A percentile compares a stretch with the other conserved stretches of the same genome.
phyloP scores from a whole-genome alignment of 1,284 basidiomycete genomes.

The Cryptococcus wingfieldii region DNA sequence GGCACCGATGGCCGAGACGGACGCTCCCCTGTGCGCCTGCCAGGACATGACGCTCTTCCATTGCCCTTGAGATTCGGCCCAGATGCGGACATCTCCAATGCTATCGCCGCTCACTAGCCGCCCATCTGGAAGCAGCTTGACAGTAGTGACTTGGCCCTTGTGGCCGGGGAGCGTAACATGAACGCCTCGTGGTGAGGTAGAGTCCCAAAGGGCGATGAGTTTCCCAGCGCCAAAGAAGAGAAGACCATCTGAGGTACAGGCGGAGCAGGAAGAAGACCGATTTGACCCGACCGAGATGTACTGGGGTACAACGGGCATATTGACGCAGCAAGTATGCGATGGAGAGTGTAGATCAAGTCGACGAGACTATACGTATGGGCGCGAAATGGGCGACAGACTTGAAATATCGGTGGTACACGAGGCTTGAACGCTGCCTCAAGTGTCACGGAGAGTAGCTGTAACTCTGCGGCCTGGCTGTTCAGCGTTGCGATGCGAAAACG shows the following conservation, averaged over 20 bases:
- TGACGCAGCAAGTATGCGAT: not conserved
- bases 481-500: too few relatives aligned
- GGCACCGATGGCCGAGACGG: conserved; percentile 63
- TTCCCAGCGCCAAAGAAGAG: conserved; percentile 75
- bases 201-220: conserved; percentile 72
- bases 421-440: too few relatives aligned
- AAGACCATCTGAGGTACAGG: conserved; percentile 57
- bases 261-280: conserved; percentile 61
- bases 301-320: conserved; percentile 36
- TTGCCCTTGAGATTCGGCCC: conserved; percentile 24
- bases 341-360: not conserved
- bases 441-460: not conserved
- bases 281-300: conserved; percentile 79
- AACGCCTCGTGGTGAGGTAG: conserved; percentile 57
- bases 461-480: not conserved
- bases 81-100: conserved; percentile 55
- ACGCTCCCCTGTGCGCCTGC: conserved; percentile 60
- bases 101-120: conserved; percentile 68
- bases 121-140: conserved; percentile 56
- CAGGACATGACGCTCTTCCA: conserved; percentile 18
- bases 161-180: conserved; percentile 69
- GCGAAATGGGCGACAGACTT: too few relatives aligned
- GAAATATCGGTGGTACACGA: too few relatives aligned
- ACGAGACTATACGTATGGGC: too few relatives aligned
- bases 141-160: conserved; percentile 66